Conservation (phyloP, 1,139 yeast species). For the Blastobotrys serpentis region DNA sequence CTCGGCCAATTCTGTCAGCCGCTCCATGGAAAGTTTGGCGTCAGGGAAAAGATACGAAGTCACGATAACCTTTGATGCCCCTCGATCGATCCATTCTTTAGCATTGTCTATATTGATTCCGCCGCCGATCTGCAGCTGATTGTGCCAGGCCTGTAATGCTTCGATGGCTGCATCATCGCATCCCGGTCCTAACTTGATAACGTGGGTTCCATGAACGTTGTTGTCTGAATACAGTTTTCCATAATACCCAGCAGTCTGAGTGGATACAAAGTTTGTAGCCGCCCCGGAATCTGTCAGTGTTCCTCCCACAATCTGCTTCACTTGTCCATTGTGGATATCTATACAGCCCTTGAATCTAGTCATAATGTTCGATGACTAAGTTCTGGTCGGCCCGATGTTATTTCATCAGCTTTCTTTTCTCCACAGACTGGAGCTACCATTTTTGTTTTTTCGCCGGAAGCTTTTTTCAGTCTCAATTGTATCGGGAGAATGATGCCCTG, state of each 20-base stretch:
- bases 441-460: too few species aligned
- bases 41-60: constrained; percentile 86
- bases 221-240: constrained; percentile 66
- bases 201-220: constrained; percentile 76
- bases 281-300: constrained; percentile 54
- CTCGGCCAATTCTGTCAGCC: constrained; percentile 49
- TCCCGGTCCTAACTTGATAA: constrained; percentile 82
- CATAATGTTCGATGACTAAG: constrained; percentile 45
- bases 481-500: neutral
- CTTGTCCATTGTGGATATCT: constrained; percentile 91
- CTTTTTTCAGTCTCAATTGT: constrained; percentile 3
- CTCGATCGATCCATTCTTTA: constrained; percentile 59
- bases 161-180: constrained; percentile 80
- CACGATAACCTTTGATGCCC: constrained; percentile 84
- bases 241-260: constrained; percentile 71
- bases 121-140: constrained; percentile 81
- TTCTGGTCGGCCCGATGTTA: neutral
- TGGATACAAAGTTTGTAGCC: constrained; percentile 77
- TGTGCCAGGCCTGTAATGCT: constrained; percentile 77
- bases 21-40: constrained; percentile 54
- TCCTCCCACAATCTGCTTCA: constrained; percentile 96
- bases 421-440: too few species aligned
- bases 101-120: constrained; percentile 82
- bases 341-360: constrained; percentile 92
- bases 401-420: too few species aligned